These are phyloP conservation scores for Thecaphora frezii DNA, from an alignment of 1,284 basidiomycete genomes.

Conservation along the genomic window DNA sequence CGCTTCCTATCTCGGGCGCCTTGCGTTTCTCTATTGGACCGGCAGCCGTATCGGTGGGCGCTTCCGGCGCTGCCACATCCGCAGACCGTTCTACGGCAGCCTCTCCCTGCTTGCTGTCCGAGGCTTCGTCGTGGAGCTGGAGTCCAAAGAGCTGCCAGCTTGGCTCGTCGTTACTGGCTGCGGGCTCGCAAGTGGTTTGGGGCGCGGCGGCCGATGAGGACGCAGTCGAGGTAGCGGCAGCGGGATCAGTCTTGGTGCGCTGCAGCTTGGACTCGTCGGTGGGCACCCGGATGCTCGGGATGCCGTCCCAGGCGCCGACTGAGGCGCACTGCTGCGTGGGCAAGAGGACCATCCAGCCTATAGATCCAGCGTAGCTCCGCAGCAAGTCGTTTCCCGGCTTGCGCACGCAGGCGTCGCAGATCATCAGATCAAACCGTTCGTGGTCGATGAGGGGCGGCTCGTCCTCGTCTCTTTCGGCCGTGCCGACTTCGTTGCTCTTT, in stretches of 20 bases:
- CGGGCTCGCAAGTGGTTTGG: too few species aligned
- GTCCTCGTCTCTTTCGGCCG: constrained; percentile 11
- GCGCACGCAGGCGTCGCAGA: constrained; percentile 53
- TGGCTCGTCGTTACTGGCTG: constrained; percentile 4
- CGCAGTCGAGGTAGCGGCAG: too few species aligned
- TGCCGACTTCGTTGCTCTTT: neutral
- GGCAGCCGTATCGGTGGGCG: too few species aligned
- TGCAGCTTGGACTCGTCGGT: constrained; percentile 12
- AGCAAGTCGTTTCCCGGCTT: constrained; percentile 27
- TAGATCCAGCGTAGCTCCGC: constrained; percentile 39
- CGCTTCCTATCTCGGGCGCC: too few species aligned
- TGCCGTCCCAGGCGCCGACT: constrained; percentile 13
- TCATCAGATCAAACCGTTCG: constrained; percentile 48
- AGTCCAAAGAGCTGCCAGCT: constrained; percentile 39
- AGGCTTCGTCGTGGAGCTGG: neutral
- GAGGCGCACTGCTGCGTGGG: constrained; percentile 11
- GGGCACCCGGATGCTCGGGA: constrained; percentile 24
- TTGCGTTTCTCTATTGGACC: too few species aligned
- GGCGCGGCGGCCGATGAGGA: too few species aligned
- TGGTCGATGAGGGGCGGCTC: constrained; percentile 40
- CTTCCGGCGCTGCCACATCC: too few species aligned
- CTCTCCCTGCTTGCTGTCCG: neutral
- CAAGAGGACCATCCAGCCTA: constrained; percentile 40
- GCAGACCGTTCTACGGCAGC: too few species aligned
- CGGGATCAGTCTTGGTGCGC: too few species aligned